Base-by-base conservation (phyloP, 108 stramenopile genomes). In the Fragilaria radians region DNA sequence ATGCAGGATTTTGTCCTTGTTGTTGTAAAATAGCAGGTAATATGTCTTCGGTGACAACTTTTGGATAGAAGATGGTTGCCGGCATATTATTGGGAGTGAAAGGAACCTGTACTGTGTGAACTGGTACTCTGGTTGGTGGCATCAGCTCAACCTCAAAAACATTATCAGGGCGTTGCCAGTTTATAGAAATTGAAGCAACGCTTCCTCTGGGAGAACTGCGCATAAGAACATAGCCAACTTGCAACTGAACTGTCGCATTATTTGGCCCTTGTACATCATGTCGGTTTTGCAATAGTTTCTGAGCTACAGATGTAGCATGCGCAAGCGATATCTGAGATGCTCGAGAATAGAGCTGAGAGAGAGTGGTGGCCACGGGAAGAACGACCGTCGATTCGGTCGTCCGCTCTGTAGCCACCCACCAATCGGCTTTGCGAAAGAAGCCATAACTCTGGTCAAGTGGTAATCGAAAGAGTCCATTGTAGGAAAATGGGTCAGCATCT, bases 381-480 rank as follows among this genome's bases (percentile, higher is more conserved):
- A 76, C 65, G 1, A 93, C 58, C 5, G 88, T 70, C 17, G 83
- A 83, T 61, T 93, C 91, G 7, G 67, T 72, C 4, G 85, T 73
- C 0, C 87, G 71, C 71, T 93, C 91, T n/a, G 75, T 83, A 2
- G 83, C 83, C 11, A 88, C 28, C 29, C 84, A 56, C 66, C 79
- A 80, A 2, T 47, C 56, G 60, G 47, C 52, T 30, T 24, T 78
- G 53, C 50, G 64, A 46, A 52, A 63, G 50, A 80, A 81, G 33
- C 51, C 64, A 62, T 88, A 92, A 2, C 71, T 68, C 31, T 85
- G 78, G 62, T 93, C 91, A 45, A 93, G 57, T 19, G 91, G 87
- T 17, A 81, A 61, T 63, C 81, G 50, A 66, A 73, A 82, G 57
- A 88, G 67, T n/a, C 52, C 53, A 22, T 29, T 24, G 67, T 42